A percentile compares a stretch with the other conserved stretches of the same genome.
Evolutionary conservation across 495 filamentous ascomycete species (phyloP).

Genomic region (Xylaria telfairii): DNA sequence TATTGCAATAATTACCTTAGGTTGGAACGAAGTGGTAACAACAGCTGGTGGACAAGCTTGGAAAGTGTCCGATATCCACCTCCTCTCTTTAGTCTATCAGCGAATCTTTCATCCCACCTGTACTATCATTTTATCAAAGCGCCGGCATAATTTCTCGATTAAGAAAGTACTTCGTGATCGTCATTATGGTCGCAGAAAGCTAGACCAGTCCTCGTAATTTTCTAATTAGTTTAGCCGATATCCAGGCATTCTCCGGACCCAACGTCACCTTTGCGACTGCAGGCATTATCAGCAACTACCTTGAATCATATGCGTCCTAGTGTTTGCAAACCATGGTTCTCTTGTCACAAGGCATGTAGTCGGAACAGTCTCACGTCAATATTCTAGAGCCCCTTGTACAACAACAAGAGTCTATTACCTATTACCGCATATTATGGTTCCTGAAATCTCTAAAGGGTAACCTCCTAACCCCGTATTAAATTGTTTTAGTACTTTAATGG

Average conservation of each 20-base stretch:
- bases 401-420: too few species aligned
- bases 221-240: slow-evolving; percentile 80
- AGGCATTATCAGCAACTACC: neutral
- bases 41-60: neutral
- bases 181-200: too few species aligned
- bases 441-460: neutral
- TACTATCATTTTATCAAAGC: slow-evolving; percentile 87
- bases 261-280: slow-evolving; percentile 92
- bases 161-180: slow-evolving; percentile 79
- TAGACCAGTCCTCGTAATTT: slow-evolving; percentile 84
- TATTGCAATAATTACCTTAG: neutral
- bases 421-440: too few species aligned
- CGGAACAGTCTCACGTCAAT: too few species aligned
- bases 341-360: neutral
- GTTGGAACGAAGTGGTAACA: neutral
- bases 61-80: slow-evolving; percentile 44
- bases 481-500: slow-evolving; percentile 65
- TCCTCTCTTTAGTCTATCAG: slow-evolving; percentile 68
- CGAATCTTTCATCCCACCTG: slow-evolving; percentile 85
- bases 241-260: slow-evolving; percentile 83
- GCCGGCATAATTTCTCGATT: slow-evolving; percentile 85
- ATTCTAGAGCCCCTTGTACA: too few species aligned
- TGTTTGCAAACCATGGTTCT: neutral
- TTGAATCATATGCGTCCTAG: neutral
- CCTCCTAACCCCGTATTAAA: neutral